Percentiles rank a stretch among this genome's conserved stretches.
Evolutionary conservation across 352 stramenopile species (phyloP).

Genomic region (Saprolegnia parasitica): DNA sequence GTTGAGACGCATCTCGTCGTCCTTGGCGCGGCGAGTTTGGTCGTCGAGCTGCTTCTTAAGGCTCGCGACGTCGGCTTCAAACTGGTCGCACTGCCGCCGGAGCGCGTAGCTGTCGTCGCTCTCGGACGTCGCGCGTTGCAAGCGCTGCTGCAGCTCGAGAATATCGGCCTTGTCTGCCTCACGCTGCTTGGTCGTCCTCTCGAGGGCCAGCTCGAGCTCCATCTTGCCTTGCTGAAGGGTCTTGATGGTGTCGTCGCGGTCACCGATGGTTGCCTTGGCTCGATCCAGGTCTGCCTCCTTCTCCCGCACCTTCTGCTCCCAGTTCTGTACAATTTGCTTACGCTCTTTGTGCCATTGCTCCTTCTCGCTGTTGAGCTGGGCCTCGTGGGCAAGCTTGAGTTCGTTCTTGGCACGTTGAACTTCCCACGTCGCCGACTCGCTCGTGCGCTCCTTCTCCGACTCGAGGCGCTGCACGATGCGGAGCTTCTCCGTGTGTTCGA

Average conservation of each 20-base stretch:
- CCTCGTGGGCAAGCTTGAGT: constrained; percentile 4
- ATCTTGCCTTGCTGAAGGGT: background rate
- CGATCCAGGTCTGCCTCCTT: constrained; percentile 5
- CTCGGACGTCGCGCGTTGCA: background rate
- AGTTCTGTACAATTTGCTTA: background rate
- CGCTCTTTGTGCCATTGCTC: constrained; percentile 17
- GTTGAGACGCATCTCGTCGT: background rate
- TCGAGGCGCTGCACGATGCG: background rate
- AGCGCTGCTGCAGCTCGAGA: constrained; percentile 3
- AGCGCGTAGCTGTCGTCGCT: constrained; percentile 3
- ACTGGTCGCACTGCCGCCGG: constrained; percentile 1
- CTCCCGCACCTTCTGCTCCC: constrained; percentile 3
- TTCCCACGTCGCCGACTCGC: constrained; percentile 1
- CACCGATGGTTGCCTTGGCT: background rate
- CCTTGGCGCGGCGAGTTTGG: background rate
- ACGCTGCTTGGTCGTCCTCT: constrained; percentile 15
- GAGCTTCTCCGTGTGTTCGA: constrained; percentile 5
- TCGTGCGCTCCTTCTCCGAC: background rate
- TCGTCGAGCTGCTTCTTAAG: background rate
- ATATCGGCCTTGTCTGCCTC: constrained; percentile 1
- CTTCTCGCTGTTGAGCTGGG: constrained; percentile 2
- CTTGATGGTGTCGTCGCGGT: constrained; percentile 1
- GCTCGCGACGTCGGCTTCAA: background rate
- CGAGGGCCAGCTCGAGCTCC: constrained; percentile 4
- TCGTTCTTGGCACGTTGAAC: constrained; percentile 5